Percentiles rank a stretch among this genome's conserved stretches.
Conservation (phyloP, 495 filamentous ascomycete genomes). For the Hypoxylon subgilvum region DNA sequence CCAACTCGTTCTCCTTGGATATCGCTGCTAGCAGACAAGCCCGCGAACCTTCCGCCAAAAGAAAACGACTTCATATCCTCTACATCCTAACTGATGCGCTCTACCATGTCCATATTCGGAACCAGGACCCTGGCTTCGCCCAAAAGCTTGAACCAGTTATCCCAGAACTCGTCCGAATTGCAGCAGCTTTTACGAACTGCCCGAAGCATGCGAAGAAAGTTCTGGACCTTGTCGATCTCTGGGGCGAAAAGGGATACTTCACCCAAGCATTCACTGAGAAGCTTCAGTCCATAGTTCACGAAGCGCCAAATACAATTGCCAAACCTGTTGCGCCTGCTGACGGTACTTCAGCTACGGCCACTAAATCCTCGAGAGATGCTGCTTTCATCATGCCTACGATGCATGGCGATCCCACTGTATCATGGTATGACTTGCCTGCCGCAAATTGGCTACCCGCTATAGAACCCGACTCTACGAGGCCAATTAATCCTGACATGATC, state of each 20-base stretch:
- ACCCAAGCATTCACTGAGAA: constrained; percentile 61
- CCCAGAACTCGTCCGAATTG: constrained; percentile 64
- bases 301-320: constrained; percentile 43
- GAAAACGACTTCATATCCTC: constrained; percentile 76
- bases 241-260: constrained; percentile 75
- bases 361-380: constrained; percentile 54
- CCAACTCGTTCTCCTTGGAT: constrained; percentile 61
- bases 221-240: constrained; percentile 70
- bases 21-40: constrained; percentile 38
- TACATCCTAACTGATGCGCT: constrained; percentile 85
- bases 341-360: constrained; percentile 11
- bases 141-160: constrained; percentile 66
- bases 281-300: constrained; percentile 63
- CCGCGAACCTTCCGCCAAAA: constrained; percentile 63
- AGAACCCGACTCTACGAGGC: constrained; percentile 72
- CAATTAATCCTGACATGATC: constrained; percentile 73
- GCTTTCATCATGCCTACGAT: constrained; percentile 75
- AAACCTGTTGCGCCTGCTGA: constrained; percentile 20
- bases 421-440: constrained; percentile 85
- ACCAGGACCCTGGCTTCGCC: constrained; percentile 60
- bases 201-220: constrained; percentile 73
- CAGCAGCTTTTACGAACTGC: constrained; percentile 66
- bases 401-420: constrained; percentile 77
- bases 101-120: constrained; percentile 75
- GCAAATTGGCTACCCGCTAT: constrained; percentile 81